These are phyloP conservation scores for Globisporangium rhizosaccharum DNA, from an alignment of 352 stramenopile species.

Conservation along the genomic window DNA sequence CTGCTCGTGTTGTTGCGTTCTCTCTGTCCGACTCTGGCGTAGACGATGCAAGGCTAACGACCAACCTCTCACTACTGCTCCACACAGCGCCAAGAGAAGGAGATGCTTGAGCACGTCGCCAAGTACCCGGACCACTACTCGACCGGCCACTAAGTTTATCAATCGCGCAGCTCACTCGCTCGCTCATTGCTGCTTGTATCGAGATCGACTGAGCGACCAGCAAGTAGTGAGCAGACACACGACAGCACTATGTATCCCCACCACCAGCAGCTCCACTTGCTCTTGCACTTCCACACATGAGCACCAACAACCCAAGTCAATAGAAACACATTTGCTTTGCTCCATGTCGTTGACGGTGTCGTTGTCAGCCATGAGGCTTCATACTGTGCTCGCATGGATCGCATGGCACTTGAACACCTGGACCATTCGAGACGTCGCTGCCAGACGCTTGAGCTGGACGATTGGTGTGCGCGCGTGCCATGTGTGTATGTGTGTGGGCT, in stretches of 20 bases:
- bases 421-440: too few relatives aligned
- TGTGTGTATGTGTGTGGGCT: too few relatives aligned
- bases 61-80: too few relatives aligned
- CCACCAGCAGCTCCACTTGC: constrained; percentile 33
- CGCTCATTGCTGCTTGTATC: not conserved
- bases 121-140: constrained; percentile 93
- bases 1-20: not conserved
- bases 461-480: too few relatives aligned
- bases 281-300: too few relatives aligned
- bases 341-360: not conserved
- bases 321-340: not conserved
- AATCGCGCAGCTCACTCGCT: not conserved
- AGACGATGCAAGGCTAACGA: too few relatives aligned
- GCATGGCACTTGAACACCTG: too few relatives aligned
- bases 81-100: constrained; percentile 86
- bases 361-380: not conserved
- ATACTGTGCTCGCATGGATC: too few relatives aligned
- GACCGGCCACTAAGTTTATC: constrained; percentile 26
- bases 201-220: constrained; percentile 85
- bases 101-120: constrained; percentile 87
- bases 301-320: too few relatives aligned
- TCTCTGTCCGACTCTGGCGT: too few relatives aligned
- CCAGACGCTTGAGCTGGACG: too few relatives aligned
- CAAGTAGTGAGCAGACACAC: constrained; percentile 94
- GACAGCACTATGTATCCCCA: too few relatives aligned